Base-by-base conservation (phyloP, 1,139 yeast genomes). In the Hemisphaericaspora subhashii region DNA sequence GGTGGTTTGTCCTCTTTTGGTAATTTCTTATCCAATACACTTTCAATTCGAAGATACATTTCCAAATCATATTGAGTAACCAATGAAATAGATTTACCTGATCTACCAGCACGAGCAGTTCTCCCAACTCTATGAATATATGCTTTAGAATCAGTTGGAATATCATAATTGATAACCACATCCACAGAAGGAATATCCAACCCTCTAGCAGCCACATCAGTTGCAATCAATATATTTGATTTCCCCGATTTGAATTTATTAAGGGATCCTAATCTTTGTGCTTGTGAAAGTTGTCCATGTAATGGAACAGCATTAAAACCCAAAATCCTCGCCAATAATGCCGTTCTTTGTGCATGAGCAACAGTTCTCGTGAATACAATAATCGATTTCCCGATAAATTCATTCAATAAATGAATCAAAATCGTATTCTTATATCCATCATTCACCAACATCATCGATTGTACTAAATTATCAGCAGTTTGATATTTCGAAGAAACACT, bases 201-300 rank as follows among this genome's bases (percentile, higher is more conserved):
- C 43, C 98, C 98, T 67, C 98, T 81, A 2, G 98, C 96, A 9
- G 98, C 98, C 32, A 92, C 98, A 66, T 92, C 98, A 0, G 98
- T 92, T 9, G 98, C 98, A 6, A 92, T 89, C 37, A 92, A 68
- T 41, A 94, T 89, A 44, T 79, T 79, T 49, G 89, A 78, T 33
- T 79, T 77, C 4, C 97, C 96, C 1, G 94, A 75, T 57, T 90
- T 88, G 72, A 92, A 92, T 58, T 90, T 85, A 65, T 89, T 94
- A 49, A 92, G 72, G 0, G 98, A 92, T 10, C 97, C 96, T 39
- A 92, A 76, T 57, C 98, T 78, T 52, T 94, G 95, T 13, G 94
- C 79, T 62, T 92, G 98, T 6, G 95, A 75, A 59, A 92, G 72
- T 61, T 90, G 96, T 23, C 98, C 98, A 56, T 92, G 97, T 43